These are phyloP conservation scores for Mixia osmundae DNA, from an alignment of 1,284 basidiomycete species.

Conservation along the genomic window DNA sequence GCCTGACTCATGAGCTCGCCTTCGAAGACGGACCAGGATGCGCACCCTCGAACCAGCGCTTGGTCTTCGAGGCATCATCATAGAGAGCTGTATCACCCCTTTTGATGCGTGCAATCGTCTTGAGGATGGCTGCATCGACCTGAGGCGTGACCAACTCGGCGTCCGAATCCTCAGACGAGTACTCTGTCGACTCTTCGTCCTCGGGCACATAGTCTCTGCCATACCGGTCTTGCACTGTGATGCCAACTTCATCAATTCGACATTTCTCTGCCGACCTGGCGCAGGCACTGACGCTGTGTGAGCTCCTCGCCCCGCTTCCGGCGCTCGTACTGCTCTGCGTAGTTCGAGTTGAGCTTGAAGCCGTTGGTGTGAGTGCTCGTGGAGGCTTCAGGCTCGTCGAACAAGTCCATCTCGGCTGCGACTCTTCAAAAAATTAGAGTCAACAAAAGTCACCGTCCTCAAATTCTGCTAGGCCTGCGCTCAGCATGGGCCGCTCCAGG, in stretches of 20 bases:
- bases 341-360: neutral
- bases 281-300: neutral
- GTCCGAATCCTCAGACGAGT: conserved; percentile 50
- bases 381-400: too few relatives aligned
- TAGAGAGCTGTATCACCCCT: conserved; percentile 66
- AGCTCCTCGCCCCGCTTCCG: neutral
- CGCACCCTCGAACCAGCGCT: conserved; percentile 6
- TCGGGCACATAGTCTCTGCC: conserved; percentile 35
- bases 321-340: neutral
- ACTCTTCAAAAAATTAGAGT: too few relatives aligned
- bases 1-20: conserved; percentile 27
- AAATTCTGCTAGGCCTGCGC: too few relatives aligned
- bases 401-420: neutral
- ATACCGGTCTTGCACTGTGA: conserved; percentile 66
- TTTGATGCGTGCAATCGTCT: conserved; percentile 68
- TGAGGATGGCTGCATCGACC: conserved; percentile 79
- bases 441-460: too few relatives aligned
- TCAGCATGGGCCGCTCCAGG: too few relatives aligned
- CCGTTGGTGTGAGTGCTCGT: neutral
- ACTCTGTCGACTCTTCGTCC: conserved; percentile 31
- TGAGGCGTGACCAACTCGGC: conserved; percentile 86
- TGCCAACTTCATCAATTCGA: neutral
- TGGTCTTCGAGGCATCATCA: conserved; percentile 32
- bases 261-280: neutral
- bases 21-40: conserved; percentile 34